Conservation (phyloP, 495 filamentous ascomycete species). For the Penicillium tannophilum region DNA sequence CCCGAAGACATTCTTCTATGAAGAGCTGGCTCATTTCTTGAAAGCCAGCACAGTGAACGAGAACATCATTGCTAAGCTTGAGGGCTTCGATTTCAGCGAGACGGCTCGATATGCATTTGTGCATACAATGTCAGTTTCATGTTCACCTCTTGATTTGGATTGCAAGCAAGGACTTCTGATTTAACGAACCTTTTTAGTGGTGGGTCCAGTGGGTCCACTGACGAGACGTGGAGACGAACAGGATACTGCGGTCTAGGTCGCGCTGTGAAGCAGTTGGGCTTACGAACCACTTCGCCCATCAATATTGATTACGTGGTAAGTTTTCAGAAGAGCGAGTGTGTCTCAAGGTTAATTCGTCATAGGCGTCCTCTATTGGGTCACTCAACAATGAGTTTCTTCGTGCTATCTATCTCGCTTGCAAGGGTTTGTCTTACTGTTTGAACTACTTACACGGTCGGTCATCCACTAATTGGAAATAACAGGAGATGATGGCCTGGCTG, state of each 20-base stretch:
- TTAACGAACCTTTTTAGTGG: conserved; percentile 39
- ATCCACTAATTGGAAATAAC: conserved; percentile 7
- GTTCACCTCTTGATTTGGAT: background rate
- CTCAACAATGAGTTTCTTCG: conserved; percentile 68
- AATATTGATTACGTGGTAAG: conserved; percentile 64
- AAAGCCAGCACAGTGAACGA: conserved; percentile 65
- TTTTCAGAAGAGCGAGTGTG: background rate
- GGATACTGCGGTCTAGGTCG: conserved; percentile 70
- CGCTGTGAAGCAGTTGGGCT: conserved; percentile 58
- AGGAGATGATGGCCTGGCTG: conserved; percentile 63
- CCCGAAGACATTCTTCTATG: conserved; percentile 61
- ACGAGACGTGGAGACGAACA: conserved; percentile 59
- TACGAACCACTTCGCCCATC: conserved; percentile 47
- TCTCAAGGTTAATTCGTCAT: conserved; percentile 13
- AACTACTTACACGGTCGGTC: background rate
- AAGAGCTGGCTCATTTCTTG: conserved; percentile 72
- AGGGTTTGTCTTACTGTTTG: conserved; percentile 51
- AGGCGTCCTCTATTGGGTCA: conserved; percentile 80
- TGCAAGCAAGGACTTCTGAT: background rate
- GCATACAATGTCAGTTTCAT: conserved; percentile 62
- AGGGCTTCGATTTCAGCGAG: conserved; percentile 72
- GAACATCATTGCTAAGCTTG: conserved; percentile 58
- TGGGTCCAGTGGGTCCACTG: conserved; percentile 56
- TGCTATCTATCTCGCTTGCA: conserved; percentile 72
- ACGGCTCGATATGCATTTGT: conserved; percentile 75